These are phyloP conservation scores for Sarcocystis neurona DNA, from an alignment of 169 alveolate species.

Conservation along the genomic window DNA sequence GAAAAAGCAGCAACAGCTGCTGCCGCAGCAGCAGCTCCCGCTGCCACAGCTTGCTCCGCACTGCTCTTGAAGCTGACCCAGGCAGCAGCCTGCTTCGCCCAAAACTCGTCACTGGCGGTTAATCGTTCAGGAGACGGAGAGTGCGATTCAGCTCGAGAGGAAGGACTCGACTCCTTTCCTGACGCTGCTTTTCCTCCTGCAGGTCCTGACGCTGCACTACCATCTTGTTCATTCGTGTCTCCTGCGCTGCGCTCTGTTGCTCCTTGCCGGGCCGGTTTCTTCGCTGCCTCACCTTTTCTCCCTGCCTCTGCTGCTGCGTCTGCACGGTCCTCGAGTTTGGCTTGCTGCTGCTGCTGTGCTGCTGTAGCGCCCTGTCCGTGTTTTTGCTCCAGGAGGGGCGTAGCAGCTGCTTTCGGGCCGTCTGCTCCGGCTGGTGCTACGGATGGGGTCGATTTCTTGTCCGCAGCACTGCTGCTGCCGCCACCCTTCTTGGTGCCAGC, in stretches of 20 bases:
- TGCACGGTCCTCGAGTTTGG: no score
- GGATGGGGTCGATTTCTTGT: no score
- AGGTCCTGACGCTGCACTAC: no score
- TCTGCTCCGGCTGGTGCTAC: neutral
- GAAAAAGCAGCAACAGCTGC: no score
- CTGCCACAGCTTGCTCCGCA: slow-evolving; percentile 13
- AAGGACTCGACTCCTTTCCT: neutral
- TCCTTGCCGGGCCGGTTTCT: no score
- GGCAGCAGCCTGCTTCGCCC: slow-evolving; percentile 61
- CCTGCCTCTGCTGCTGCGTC: no score
- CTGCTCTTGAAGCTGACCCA: slow-evolving; percentile 56
- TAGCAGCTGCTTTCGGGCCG: neutral
- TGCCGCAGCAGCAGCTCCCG: neutral
- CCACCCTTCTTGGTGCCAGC: no score
- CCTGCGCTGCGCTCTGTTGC: no score
- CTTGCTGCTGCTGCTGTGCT: neutral
- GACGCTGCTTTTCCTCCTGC: no score
- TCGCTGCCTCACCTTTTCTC: no score
- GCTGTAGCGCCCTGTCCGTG: neutral
- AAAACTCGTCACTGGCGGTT: slow-evolving; percentile 51
- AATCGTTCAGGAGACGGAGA: slow-evolving; percentile 38
- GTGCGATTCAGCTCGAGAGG: slow-evolving; percentile 39
- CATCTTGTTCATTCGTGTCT: no score
- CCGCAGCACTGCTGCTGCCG: no score
- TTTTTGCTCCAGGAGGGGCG: neutral